A percentile compares a stretch with the other conserved stretches of the same genome.
Evolutionary conservation across 345 rosid species (phyloP).

Genomic region (Leavenworthia alabamica): DNA sequence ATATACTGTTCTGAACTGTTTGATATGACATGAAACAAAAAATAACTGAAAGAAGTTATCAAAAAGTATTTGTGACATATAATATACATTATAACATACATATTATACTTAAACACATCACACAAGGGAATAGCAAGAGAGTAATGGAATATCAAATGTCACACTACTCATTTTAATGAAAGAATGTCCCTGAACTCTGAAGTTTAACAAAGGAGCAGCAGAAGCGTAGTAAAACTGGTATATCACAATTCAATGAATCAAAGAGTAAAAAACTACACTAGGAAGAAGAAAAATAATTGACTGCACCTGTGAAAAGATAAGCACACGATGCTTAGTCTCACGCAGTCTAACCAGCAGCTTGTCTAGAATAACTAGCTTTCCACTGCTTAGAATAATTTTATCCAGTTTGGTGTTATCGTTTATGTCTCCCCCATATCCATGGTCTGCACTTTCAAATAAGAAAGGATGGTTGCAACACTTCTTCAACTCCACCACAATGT

Average conservation of each 20-base stretch:
- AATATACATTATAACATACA: no score
- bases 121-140: not conserved
- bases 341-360: constrained; percentile 89
- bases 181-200: constrained; percentile 14
- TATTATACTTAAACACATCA: no score
- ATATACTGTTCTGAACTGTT: not conserved
- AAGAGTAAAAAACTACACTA: not conserved
- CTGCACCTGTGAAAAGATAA: constrained; percentile 93
- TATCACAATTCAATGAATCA: not conserved
- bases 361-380: constrained; percentile 96
- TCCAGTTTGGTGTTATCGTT: constrained; percentile 78
- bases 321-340: constrained; percentile 95
- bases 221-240: not conserved
- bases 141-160: not conserved
- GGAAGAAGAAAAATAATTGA: constrained; percentile 1
- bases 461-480: constrained; percentile 99
- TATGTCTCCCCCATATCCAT: constrained; percentile 89
- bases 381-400: constrained; percentile 91
- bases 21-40: not conserved
- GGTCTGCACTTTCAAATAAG: constrained; percentile 99
- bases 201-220: constrained; percentile 37
- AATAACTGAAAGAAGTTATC: not conserved
- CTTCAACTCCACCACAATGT: constrained; percentile 98
- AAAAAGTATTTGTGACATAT: not conserved
- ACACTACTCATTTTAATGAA: not conserved